These are phyloP conservation scores for Tricharina praecox DNA, from an alignment of 495 filamentous ascomycete genomes.

Conservation along the genomic window DNA sequence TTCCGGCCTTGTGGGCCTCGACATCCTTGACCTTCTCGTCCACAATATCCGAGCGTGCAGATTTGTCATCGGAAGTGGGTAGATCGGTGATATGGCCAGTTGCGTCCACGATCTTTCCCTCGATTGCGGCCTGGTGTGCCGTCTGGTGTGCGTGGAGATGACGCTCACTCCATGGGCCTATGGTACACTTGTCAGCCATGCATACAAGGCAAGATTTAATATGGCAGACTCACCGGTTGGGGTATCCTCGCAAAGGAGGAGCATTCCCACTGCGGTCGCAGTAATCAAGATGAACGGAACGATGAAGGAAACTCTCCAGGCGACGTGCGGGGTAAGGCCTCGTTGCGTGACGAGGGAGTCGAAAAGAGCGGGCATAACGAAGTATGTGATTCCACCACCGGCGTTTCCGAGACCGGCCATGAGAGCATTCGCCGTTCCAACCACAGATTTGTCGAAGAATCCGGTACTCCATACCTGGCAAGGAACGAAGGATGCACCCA, in stretches of 20 bases:
- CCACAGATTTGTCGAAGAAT: slow-evolving; percentile 90
- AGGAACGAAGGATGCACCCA: slow-evolving; percentile 80
- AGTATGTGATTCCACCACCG: slow-evolving; percentile 75
- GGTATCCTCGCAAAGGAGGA: slow-evolving; percentile 65
- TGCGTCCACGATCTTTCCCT: slow-evolving; percentile 33
- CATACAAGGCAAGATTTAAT: too few species aligned
- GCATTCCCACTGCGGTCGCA: slow-evolving; percentile 44
- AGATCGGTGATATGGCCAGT: slow-evolving; percentile 41
- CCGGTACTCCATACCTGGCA: slow-evolving; percentile 94
- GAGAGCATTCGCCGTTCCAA: slow-evolving; percentile 78
- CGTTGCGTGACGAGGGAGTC: slow-evolving; percentile 51
- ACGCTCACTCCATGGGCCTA: slow-evolving; percentile 26
- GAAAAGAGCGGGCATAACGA: slow-evolving; percentile 85
- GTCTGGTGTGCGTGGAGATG: slow-evolving; percentile 2
- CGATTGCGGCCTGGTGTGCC: background rate
- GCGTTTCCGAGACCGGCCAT: slow-evolving; percentile 78
- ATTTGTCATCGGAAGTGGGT: slow-evolving; percentile 26
- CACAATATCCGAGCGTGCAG: slow-evolving; percentile 24
- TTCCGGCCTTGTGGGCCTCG: slow-evolving; percentile 30
- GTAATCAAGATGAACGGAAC: slow-evolving; percentile 68
- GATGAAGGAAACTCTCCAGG: slow-evolving; percentile 74
- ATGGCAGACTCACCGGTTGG: slow-evolving; percentile 70
- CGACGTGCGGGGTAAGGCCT: slow-evolving; percentile 44
- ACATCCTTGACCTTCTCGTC: slow-evolving; percentile 31
- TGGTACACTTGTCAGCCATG: too few species aligned